Percentiles rank a stretch among this genome's conserved stretches.
These are phyloP conservation scores for Talaromyces rugulosus DNA, from an alignment of 2,329 filamentous ascomycete species.

Conservation along the genomic window DNA sequence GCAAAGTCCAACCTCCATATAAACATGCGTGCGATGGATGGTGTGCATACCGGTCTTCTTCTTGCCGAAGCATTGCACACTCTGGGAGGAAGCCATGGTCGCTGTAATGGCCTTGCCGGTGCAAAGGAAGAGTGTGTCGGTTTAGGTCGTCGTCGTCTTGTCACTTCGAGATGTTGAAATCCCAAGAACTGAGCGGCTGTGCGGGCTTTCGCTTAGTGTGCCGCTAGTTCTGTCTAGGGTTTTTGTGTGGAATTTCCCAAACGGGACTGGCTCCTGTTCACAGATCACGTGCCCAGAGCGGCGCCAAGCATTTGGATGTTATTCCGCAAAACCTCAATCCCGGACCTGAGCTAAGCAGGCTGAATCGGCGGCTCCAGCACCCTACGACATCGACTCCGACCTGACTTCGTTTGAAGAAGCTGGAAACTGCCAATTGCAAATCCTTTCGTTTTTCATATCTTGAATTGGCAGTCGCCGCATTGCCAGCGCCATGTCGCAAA, in stretches of 20 bases:
- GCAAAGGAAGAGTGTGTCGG: slow-evolving; percentile 32
- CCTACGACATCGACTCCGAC: not conserved
- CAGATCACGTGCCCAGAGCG: slow-evolving; percentile 1
- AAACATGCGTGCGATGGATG: slow-evolving; percentile 9
- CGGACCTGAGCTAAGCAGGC: not conserved
- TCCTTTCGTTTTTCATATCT: not conserved
- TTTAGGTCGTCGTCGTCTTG: slow-evolving; percentile 26
- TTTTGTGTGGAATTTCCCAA: slow-evolving; percentile 16
- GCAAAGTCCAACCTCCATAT: slow-evolving; percentile 15
- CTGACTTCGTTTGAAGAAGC: not conserved
- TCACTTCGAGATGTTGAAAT: slow-evolving; percentile 29
- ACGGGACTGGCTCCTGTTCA: not conserved
- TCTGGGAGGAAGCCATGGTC: slow-evolving; percentile 74
- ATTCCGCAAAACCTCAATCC: slow-evolving; percentile 2
- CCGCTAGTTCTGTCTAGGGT: slow-evolving; percentile 26
- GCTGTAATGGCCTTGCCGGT: slow-evolving; percentile 37
- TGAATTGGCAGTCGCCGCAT: not conserved
- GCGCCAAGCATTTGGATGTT: slow-evolving; percentile 7
- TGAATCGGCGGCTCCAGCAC: not conserved
- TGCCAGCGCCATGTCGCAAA: slow-evolving; percentile 37
- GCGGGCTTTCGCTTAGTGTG: slow-evolving; percentile 42
- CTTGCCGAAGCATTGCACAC: slow-evolving; percentile 99
- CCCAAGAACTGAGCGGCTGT: slow-evolving; percentile 20
- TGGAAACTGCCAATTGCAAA: not conserved
- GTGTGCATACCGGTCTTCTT: slow-evolving; percentile 67